phyloP scores from a whole-genome alignment of 768 basidiomycete species.

The Botryobasidium botryosum region DNA sequence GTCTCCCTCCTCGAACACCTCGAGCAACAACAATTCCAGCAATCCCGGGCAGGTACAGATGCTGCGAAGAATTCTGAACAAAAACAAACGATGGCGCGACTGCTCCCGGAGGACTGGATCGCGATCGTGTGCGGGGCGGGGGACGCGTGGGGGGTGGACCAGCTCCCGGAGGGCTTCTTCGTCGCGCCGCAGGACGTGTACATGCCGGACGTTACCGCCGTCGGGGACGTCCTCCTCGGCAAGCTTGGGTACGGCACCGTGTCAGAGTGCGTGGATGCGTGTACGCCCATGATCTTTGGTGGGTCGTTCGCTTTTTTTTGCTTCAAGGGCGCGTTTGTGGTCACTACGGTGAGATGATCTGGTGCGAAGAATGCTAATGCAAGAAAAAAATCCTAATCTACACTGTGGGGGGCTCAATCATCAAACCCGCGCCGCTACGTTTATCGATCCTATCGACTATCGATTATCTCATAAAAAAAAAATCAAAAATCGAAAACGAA shows the following conservation, averaged over 20 bases:
- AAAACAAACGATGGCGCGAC: constrained; percentile 16
- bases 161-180: constrained; percentile 51
- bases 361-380: too few relatives aligned
- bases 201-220: constrained; percentile 66
- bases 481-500: too few relatives aligned
- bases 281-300: constrained; percentile 69
- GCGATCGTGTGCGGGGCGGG: constrained; percentile 64
- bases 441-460: too few relatives aligned
- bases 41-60: background rate
- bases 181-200: constrained; percentile 63
- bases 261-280: constrained; percentile 58
- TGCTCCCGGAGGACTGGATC: constrained; percentile 62
- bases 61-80: constrained; percentile 16
- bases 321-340: background rate
- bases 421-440: too few relatives aligned
- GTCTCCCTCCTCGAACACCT: background rate
- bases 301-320: constrained; percentile 13
- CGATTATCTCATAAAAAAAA: too few relatives aligned
- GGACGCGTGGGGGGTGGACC: constrained; percentile 28
- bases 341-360: background rate
- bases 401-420: too few relatives aligned
- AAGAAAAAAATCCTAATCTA: too few relatives aligned
- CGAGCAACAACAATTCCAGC: background rate
- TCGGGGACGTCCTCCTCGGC: constrained; percentile 57
- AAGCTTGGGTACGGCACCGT: constrained; percentile 75